Base-by-base conservation (phyloP, 495 filamentous ascomycete genomes). In the Sabuloglossum arenarium region DNA sequence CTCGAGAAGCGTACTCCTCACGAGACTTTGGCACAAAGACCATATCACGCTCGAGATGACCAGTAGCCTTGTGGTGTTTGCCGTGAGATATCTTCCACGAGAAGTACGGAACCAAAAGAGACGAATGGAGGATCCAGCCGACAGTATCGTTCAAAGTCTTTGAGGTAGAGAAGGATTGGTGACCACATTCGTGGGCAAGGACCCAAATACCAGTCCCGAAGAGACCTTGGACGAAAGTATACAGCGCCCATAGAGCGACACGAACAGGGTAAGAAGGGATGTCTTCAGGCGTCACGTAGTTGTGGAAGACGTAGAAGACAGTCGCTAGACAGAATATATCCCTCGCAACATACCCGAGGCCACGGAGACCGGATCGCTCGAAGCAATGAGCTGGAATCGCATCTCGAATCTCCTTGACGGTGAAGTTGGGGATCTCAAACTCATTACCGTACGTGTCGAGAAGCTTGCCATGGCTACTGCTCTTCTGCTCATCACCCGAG, bases 1-100 rank as follows among this genome's bases (percentile, higher is more conserved):
- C 10, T 8, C 34, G 28, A 19, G 59, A 53, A 23, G 62, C 52
- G 59, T 61, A 67, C 11, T 45, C 37, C 21, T 70, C 61, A 5
- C 70, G 66, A 1, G 70, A 74, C 56, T 66, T 63, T 16, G 78
- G 78, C 6, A 81, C 76, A 56, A 79, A 80, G 32, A 74, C 77
- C 47, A 73, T 76, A 56, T 80, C 78, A 62, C 73, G 73, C 30
- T 79, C 73, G 55, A 78, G 75, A 62, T 81, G 71, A 19, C 72
- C 75, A 21, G 77, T 78, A 57, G 73, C 74, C 55, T 76, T 83
- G 71, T 86, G 82, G 66, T 86, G 82, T 58, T 80, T 78, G 61
- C 76, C 75, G 59, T 86, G 82, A 55, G 79, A 82, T 63, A 84
- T 79, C 68, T 84, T 79, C 82, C 82, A 86, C 28, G 79, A 84